Base-by-base conservation (phyloP, 352 stramenopile genomes). In the Globisporangium cylindrosporum region DNA sequence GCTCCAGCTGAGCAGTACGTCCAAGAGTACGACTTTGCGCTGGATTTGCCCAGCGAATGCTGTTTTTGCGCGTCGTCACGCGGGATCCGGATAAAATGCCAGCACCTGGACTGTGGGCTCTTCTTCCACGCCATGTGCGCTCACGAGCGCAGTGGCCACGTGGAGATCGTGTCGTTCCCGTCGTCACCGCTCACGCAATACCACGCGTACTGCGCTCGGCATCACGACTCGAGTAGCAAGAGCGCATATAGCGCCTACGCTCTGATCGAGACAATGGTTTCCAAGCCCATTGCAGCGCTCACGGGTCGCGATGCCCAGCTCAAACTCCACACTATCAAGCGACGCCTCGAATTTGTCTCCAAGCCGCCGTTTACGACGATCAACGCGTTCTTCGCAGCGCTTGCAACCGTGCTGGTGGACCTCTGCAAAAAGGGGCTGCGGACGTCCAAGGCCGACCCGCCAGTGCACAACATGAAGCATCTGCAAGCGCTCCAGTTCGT, bases 121-220 rank as follows among this genome's bases (percentile, higher is more conserved):
- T 88, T 81, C 70, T 93, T 93, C 62, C 85, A 93, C 56, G 79
- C 61, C 12, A 80, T 82, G 73, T 93, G 85, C 46, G 82, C 82
- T 25, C 76, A 81, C 72, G 63, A 68, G 14, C 25, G 36, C 32
- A 72, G 65, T 59, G 81, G 81, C 10, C 70, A 77, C 27, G 56
- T 89, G 20, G 79, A 87, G 57, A 73, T 69, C 29, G 48, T 25
- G 3, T 46, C 18, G 18, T 51, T 51, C 72, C 43, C 68, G 53
- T n/a, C 74, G 56, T 34, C 65, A 61, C 15, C 46, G 18, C n/a
- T 91, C 18, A 63, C 71, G 8, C 73, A 84, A 48, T 82, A 79
- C 55, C 81, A 90, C 59, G 83, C 76, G 25, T 94, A 90, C 64
- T 94, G 87, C 34, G 74, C 79, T n/a, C 87, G 85, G 4, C 87